Evolutionary conservation across 2,329 filamentous ascomycete genomes (phyloP), one percentile per base, ranked within the genome.

Genomic region (Pyrenophora teres): DNA sequence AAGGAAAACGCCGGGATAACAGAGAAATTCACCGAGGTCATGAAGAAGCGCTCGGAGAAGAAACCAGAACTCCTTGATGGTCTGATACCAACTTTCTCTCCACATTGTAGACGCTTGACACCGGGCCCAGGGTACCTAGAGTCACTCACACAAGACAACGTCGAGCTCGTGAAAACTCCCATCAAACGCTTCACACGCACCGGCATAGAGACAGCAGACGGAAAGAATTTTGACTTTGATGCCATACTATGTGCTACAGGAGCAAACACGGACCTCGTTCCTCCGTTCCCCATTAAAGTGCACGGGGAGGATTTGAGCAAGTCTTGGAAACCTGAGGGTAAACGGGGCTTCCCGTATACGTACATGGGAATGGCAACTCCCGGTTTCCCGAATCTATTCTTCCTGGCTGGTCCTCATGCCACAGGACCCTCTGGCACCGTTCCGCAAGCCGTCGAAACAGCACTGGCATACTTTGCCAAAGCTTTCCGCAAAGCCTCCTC

Each of bases 351-450:
- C 52, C 87, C 87, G 0, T 85, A 88, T 64, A 87, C 83, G 0
- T 90, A 90, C 59, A 74, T 89, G 6, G 87, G 86, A 0, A 62
- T 86, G 1, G 81, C 83, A 0, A 82, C 84, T 0, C 86, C 87
- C 0, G 82, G 81, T 0, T 89, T 89, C 54, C 87, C 87, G 0
- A 90, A 90, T 57, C 73, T 89, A 0, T 76, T 88, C 23, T 87
- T 86, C 64, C 64, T 89, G 5, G 80, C 82, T 23, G 87, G 87
- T 0, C 68, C 68, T 6, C 67, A 69, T 49, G 61, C 61, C 3
- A 69, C 68, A n/a, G 67, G 67, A 1, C 66, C 69, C 27, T 84
- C 83, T 1, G 87, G 87, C 1, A 89, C 85, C 0, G 83, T 89
- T 0, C 87, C 87, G 1, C 83, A 88, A 62, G 81, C 79, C 52